These are phyloP conservation scores for Neohortaea acidophila DNA, from an alignment of 495 filamentous ascomycete genomes.

Conservation along the genomic window DNA sequence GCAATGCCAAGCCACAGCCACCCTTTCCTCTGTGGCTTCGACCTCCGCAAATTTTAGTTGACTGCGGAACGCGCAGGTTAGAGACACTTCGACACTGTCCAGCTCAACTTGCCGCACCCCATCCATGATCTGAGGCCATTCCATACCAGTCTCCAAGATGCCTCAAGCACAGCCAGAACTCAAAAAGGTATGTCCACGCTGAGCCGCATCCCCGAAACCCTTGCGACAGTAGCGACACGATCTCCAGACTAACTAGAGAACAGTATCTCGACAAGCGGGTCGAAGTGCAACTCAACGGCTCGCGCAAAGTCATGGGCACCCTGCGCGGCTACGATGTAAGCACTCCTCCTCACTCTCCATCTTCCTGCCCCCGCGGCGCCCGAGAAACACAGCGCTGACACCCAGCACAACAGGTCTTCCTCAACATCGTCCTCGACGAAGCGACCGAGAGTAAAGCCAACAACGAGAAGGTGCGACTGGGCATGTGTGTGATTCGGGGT, in stretches of 20 bases:
- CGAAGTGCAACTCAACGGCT: conserved; percentile 94
- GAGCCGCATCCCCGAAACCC: neutral
- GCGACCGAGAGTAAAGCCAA: conserved; percentile 91
- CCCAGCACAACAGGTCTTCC: conserved; percentile 56
- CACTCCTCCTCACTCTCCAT: neutral
- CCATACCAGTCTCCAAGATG: conserved; percentile 51
- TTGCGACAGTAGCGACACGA: conserved; percentile 1
- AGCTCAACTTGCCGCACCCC: too few species aligned
- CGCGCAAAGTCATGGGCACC: conserved; percentile 89
- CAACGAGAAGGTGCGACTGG: conserved; percentile 77
- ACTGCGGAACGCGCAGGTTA: too few species aligned
- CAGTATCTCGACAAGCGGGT: conserved; percentile 99
- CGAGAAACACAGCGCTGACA: neutral
- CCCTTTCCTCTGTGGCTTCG: too few species aligned
- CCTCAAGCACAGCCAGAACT: conserved; percentile 97
- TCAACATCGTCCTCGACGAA: conserved; percentile 96
- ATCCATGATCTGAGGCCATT: too few species aligned
- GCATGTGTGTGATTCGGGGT: conserved; percentile 88
- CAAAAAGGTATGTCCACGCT: conserved; percentile 65
- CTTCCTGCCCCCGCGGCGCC: too few species aligned
- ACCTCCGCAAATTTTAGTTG: too few species aligned
- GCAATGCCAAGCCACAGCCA: too few species aligned
- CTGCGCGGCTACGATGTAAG: conserved; percentile 87
- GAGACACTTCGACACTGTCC: too few species aligned
- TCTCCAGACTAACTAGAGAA: conserved; percentile 3